Conservation (phyloP, 108 stramenopile species). For the Fragilaria radians region DNA sequence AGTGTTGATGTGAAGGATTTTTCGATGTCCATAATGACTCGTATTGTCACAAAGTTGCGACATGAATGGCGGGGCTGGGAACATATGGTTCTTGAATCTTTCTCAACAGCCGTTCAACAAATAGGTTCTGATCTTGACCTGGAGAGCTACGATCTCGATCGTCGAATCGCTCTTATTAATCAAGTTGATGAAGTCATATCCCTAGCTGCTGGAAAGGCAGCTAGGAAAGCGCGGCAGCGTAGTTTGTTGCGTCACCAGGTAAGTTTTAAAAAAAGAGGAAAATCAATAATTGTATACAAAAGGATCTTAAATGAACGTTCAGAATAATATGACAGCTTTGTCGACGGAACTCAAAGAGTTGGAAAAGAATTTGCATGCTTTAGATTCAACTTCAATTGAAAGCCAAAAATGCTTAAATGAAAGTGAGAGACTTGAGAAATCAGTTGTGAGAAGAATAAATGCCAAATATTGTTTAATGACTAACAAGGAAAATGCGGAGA, state of each 20-base stretch:
- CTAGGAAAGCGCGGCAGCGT: slow-evolving; percentile 23
- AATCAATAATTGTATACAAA: too few relatives aligned
- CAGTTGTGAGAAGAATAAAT: too few relatives aligned
- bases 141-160: slow-evolving; percentile 3
- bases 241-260: slow-evolving; percentile 26
- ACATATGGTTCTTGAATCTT: slow-evolving; percentile 23
- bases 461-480: too few relatives aligned
- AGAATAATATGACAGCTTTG: neutral
- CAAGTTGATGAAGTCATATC: slow-evolving; percentile 6
- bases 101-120: neutral
- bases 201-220: slow-evolving; percentile 17
- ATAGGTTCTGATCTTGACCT: slow-evolving; percentile 15
- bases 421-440: too few relatives aligned
- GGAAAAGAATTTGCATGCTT: neutral
- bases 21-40: slow-evolving; percentile 8
- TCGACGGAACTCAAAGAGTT: neutral
- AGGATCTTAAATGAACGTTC: too few relatives aligned
- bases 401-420: too few relatives aligned
- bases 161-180: slow-evolving; percentile 9
- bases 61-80: slow-evolving; percentile 44
- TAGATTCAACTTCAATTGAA: too few relatives aligned
- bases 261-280: too few relatives aligned
- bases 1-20: neutral
- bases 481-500: too few relatives aligned
- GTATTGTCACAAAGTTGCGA: slow-evolving; percentile 13